These are phyloP conservation scores for Amorphotheca resinae DNA, from an alignment of 495 filamentous ascomycete species.

Conservation along the genomic window DNA sequence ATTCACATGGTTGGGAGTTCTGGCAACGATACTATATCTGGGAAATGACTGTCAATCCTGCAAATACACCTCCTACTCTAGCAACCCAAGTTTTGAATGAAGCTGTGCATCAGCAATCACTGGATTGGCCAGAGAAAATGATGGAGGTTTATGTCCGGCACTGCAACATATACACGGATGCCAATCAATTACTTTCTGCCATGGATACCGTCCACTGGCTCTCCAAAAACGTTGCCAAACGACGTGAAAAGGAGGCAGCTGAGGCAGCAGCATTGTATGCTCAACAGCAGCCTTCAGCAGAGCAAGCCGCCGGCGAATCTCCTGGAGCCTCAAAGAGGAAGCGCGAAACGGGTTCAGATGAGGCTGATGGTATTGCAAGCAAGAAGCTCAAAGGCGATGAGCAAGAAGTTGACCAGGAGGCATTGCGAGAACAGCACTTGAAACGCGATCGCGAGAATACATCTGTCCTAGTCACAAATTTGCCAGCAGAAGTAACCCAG, in stretches of 20 bases:
- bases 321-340: slow-evolving; percentile 47
- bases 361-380: slow-evolving; percentile 25
- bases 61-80: slow-evolving; percentile 34
- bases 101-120: slow-evolving; percentile 50
- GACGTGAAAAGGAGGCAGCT: slow-evolving; percentile 51
- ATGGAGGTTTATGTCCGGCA: slow-evolving; percentile 73
- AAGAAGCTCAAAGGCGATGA: slow-evolving; percentile 50
- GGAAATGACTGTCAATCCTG: slow-evolving; percentile 52
- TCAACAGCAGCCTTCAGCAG: slow-evolving; percentile 22
- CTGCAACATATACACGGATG: slow-evolving; percentile 74
- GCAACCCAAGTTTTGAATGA: slow-evolving; percentile 63
- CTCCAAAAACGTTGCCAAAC: slow-evolving; percentile 47
- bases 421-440: slow-evolving; percentile 27
- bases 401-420: slow-evolving; percentile 18
- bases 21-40: slow-evolving; percentile 86
- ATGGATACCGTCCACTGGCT: slow-evolving; percentile 55
- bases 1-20: slow-evolving; percentile 73
- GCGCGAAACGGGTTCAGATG: slow-evolving; percentile 33
- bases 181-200: slow-evolving; percentile 56
- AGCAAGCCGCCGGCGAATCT: slow-evolving; percentile 1
- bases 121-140: slow-evolving; percentile 92
- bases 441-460: slow-evolving; percentile 85
- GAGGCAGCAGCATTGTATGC: slow-evolving; percentile 38
- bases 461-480: slow-evolving; percentile 63
- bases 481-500: slow-evolving; percentile 57